A percentile compares a stretch with the other conserved stretches of the same genome.
Conservation (phyloP, 805 yeast species). For the Yueomyces sp. region DNA sequence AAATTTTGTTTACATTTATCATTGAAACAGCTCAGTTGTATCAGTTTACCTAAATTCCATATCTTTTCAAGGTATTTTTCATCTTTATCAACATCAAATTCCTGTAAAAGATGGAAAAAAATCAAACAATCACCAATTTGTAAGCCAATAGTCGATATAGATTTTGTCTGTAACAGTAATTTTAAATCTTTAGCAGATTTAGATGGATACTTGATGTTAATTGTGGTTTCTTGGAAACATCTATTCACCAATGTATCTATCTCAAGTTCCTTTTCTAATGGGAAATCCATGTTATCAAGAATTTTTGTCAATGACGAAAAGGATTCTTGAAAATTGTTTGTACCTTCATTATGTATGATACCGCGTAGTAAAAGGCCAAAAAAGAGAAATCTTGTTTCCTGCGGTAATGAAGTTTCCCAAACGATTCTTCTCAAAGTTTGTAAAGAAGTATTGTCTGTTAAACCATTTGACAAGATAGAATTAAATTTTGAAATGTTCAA, state of each 20-base stretch:
- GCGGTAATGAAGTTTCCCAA: slow-evolving; percentile 20
- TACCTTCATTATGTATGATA: slow-evolving; percentile 11
- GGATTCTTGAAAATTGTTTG: slow-evolving; percentile 21
- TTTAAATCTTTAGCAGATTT: slow-evolving; percentile 13
- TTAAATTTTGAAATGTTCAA: slow-evolving; percentile 9
- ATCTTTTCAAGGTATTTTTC: slow-evolving; percentile 8
- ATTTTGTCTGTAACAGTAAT: slow-evolving; percentile 22
- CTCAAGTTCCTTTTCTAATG: slow-evolving; percentile 20
- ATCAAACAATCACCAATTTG: slow-evolving; percentile 24
- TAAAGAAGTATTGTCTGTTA: slow-evolving; percentile 19
- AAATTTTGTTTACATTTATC: slow-evolving; percentile 17
- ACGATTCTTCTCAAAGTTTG: slow-evolving; percentile 12
- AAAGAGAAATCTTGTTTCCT: slow-evolving; percentile 11
- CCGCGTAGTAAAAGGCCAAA: slow-evolving; percentile 17
- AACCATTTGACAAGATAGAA: background rate
- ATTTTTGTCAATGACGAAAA: slow-evolving; percentile 26
- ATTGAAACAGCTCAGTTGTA: slow-evolving; percentile 23
- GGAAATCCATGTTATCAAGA: slow-evolving; percentile 18
- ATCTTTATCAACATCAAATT: slow-evolving; percentile 1
- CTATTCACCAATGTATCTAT: slow-evolving; percentile 11
- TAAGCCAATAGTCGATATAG: slow-evolving; percentile 25
- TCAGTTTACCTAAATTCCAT: slow-evolving; percentile 22
- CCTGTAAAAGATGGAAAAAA: slow-evolving; percentile 20
- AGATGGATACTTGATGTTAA: slow-evolving; percentile 7
- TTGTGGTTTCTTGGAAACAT: slow-evolving; percentile 5